Percentiles rank a stretch among this genome's conserved stretches.
phyloP scores from a whole-genome alignment of 1,284 basidiomycete genomes.

The Pascua sp. region DNA sequence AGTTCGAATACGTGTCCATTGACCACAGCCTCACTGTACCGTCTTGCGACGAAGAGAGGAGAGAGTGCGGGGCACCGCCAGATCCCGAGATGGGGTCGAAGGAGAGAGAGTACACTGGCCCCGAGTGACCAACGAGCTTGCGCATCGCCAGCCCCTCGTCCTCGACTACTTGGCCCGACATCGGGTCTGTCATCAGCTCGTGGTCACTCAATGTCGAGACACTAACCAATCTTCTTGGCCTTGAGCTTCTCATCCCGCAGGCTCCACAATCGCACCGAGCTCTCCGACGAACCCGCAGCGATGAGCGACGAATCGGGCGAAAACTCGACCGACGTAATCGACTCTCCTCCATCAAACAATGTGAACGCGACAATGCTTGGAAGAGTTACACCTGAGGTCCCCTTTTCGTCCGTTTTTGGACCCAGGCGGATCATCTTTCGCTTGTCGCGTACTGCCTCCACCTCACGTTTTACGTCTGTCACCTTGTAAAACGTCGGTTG shows the following conservation, averaged over 20 bases:
- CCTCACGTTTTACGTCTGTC: slow-evolving; percentile 85
- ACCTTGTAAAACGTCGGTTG: slow-evolving; percentile 62
- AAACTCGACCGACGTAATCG: slow-evolving; percentile 84
- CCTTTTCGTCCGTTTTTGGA: slow-evolving; percentile 47
- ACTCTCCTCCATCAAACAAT: slow-evolving; percentile 82
- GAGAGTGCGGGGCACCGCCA: slow-evolving; percentile 74
- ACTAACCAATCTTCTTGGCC: slow-evolving; percentile 61
- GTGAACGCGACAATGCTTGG: slow-evolving; percentile 93
- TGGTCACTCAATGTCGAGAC: slow-evolving; percentile 46
- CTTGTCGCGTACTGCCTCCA: slow-evolving; percentile 82
- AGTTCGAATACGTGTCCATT: slow-evolving; percentile 86
- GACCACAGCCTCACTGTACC: slow-evolving; percentile 91
- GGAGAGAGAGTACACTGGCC: slow-evolving; percentile 88
- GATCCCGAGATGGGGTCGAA: slow-evolving; percentile 91
- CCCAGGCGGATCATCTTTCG: slow-evolving; percentile 85
- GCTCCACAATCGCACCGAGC: slow-evolving; percentile 92
- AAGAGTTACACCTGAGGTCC: slow-evolving; percentile 46
- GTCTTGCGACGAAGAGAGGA: slow-evolving; percentile 92
- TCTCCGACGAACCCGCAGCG: slow-evolving; percentile 94
- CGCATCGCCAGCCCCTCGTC: slow-evolving; percentile 77
- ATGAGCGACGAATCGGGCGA: slow-evolving; percentile 90
- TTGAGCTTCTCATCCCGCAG: slow-evolving; percentile 85
- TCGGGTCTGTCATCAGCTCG: slow-evolving; percentile 23
- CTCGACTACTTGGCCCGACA: slow-evolving; percentile 51
- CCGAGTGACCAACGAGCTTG: slow-evolving; percentile 94